Evolutionary conservation across 2,329 filamentous ascomycete genomes (phyloP), one percentile per base, ranked within the genome.

Genomic region (Chaetomium strumarium): DNA sequence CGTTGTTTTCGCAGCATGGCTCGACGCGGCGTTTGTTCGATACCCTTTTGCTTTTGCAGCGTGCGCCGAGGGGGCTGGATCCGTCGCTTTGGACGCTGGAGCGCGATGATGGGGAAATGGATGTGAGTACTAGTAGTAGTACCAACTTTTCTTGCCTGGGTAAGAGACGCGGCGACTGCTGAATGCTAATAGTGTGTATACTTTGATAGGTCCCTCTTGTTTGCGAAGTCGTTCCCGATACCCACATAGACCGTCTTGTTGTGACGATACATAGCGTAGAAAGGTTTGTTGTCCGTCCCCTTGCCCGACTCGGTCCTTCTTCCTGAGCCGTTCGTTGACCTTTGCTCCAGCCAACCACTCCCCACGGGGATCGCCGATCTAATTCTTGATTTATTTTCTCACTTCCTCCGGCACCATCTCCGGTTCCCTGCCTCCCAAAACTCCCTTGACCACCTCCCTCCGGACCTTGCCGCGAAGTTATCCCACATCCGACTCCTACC

Each of bases 21-120:
- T n/a, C n/a, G n/a, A 68, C 69, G 16, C 75, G 75, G 12, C 71
- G 48, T 42, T 51, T 96, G 0, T 96, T 96, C 65, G 88, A 95
- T 64, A 88, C 86, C 1, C 70, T 96, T 30, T 72, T 96, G 14
- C 79, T 96, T 45, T 72, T 96, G 11, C 91, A 96, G 63, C 83
- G 85, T 40, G 74, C 79, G 0, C 62, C 73, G 7, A 77, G 80
- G 31, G 72, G 78, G 2, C 76, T 87, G 56, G 77, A 85, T 46
- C 60, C 66, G 5, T 59, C 57, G 0, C 60, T 86, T 1, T 86
- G 83, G 83, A 72, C 71, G 0, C 62, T 85, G 1, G 70, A 77
- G 48, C 69, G 73, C 14, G 83, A 86, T 51, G 70, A 72, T 12
- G 80, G 83, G 3, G 70, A 74, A 5, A 91, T 91, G 85, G 86